A percentile compares a stretch with the other conserved stretches of the same genome.
These are phyloP conservation scores for Amanita thiersii DNA, from an alignment of 768 basidiomycete species.

Conservation along the genomic window DNA sequence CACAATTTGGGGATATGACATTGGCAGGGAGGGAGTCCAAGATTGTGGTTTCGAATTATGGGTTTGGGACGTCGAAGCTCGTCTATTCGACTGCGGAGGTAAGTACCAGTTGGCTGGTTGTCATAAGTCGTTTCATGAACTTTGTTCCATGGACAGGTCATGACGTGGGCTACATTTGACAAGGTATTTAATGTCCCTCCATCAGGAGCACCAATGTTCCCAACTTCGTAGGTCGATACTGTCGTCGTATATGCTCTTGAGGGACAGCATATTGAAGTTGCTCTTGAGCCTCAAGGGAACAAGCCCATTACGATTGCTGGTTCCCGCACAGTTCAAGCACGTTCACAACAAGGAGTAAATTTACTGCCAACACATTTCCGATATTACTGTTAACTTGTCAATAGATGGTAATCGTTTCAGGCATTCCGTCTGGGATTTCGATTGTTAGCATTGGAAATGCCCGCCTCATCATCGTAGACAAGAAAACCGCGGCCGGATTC, in stretches of 20 bases:
- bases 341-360: no score
- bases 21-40: conserved; percentile 60
- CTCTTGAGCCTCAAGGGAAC: conserved; percentile 10
- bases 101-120: no score
- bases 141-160: conserved; percentile 13
- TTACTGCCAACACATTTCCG: no score
- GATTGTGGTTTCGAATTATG: conserved; percentile 54
- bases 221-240: conserved; percentile 17
- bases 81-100: conserved; percentile 60
- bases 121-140: not conserved
- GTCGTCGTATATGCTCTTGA: conserved; percentile 29
- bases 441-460: conserved; percentile 38
- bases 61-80: conserved; percentile 44
- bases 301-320: no score
- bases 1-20: conserved; percentile 34
- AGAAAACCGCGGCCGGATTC: conserved; percentile 48
- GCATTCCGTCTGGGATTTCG: conserved; percentile 29
- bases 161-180: conserved; percentile 34
- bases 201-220: not conserved
- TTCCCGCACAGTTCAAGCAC: no score
- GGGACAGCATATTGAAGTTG: conserved; percentile 27
- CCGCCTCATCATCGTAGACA: conserved; percentile 47
- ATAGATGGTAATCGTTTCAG: conserved; percentile 35
- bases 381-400: no score
- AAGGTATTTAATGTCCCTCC: conserved; percentile 12